Base-by-base conservation (phyloP, 1,284 basidiomycete species). In the Ganoderma lucidum region DNA sequence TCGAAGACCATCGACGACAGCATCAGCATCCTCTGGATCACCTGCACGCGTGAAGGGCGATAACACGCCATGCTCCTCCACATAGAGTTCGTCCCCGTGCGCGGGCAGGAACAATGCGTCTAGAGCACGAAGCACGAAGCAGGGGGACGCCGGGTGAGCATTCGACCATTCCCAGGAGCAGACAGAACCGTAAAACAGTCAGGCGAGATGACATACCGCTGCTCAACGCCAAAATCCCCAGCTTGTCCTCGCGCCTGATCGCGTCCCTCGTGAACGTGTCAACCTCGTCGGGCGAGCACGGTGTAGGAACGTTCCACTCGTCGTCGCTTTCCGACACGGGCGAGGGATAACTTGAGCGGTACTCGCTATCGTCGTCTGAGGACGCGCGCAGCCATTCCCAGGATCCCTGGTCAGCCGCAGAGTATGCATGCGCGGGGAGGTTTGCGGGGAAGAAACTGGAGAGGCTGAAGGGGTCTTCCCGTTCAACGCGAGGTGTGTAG, bases 381-480 rank as follows among this genome's bases (percentile, higher is more conserved):
- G 75, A 73, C 30, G 55, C 56, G 58, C 78, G 76, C 69, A 84
- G 73, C 86, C 85, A 85, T 45, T 77, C 75, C 84, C 85, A 86
- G n/a, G 45, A 48, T 67, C 80, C 78, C 48, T 79, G 77, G 23
- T 78, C 78, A 65, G 56, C 72, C 73, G 42, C 62, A 51, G 62
- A 62, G n/a, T 68, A 71, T 62, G 66, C 74, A 60, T 71, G 70
- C 30, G 76, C 73, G 39, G 75, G 68, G 41, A 79, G 72, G 41
- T 79, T 74, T 32, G 81, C 75, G 6, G 87, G 86, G 77, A 87
- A 87, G 79, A 88, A 88, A 15, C 82, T 83, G 28, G 78, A 77
- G 65, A 88, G 79, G 74, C 78, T 85, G 79, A 87, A 88, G 8
- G 86, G 83, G 72, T 88, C 86, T 65, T 83, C 83, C 51, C 71